phyloP scores from a whole-genome alignment of 2,329 filamentous ascomycete genomes.

The Celoporthe dispersa region DNA sequence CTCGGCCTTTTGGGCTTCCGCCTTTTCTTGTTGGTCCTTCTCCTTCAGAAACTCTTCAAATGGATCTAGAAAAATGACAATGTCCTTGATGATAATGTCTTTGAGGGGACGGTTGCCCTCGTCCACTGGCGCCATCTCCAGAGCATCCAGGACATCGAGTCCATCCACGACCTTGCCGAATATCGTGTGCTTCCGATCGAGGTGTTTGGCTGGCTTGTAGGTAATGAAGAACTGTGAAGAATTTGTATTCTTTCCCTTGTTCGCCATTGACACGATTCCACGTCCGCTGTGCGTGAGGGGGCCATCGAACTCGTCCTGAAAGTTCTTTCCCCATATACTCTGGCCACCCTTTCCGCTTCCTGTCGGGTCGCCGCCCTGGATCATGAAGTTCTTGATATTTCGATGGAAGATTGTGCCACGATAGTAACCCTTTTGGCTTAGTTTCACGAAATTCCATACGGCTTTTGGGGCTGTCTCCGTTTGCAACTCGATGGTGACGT shows the following conservation, averaged over 20 bases:
- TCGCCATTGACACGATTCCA: slow-evolving; percentile 91
- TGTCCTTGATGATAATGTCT: slow-evolving; percentile 79
- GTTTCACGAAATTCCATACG: slow-evolving; percentile 94
- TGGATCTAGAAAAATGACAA: slow-evolving; percentile 88
- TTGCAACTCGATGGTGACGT: slow-evolving; percentile 85
- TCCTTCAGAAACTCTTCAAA: slow-evolving; percentile 91
- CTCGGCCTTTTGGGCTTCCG: slow-evolving; percentile 63
- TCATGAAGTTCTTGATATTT: slow-evolving; percentile 96
- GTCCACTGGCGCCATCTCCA: slow-evolving; percentile 80
- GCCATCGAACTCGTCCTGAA: slow-evolving; percentile 90
- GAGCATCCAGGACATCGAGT: slow-evolving; percentile 68
- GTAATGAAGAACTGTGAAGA: slow-evolving; percentile 94
- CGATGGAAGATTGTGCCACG: slow-evolving; percentile 83
- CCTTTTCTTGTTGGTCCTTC: slow-evolving; percentile 65
- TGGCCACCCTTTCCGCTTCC: slow-evolving; percentile 89
- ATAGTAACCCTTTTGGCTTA: slow-evolving; percentile 92
- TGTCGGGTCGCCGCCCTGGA: slow-evolving; percentile 93
- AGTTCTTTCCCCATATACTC: slow-evolving; percentile 93
- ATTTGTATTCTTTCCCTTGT: slow-evolving; percentile 98
- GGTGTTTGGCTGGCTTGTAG: slow-evolving; percentile 81
- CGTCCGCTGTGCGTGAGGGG: slow-evolving; percentile 81
- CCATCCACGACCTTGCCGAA: slow-evolving; percentile 87
- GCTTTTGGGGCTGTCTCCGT: slow-evolving; percentile 90
- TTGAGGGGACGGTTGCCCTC: slow-evolving; percentile 75
- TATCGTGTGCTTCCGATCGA: slow-evolving; percentile 96